Base-by-base conservation (phyloP, 208 protist species). In the Leishmania amazonensis region DNA sequence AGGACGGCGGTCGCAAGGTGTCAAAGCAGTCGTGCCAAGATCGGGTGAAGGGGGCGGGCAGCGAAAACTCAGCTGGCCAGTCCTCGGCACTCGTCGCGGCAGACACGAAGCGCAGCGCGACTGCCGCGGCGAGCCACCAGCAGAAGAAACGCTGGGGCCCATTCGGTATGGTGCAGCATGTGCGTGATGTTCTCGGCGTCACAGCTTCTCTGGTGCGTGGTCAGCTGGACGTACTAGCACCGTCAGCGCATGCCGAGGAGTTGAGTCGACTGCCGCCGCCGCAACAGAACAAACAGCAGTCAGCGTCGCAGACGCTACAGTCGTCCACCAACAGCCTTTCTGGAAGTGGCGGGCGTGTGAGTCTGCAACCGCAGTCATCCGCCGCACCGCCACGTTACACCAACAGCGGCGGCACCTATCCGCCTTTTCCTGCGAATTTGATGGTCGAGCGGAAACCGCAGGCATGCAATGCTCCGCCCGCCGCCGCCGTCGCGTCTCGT, bases 121-220 rank as follows among this genome's bases (percentile, higher is more conserved):
- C 13, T 31, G 21, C 49, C 38, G 49, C 74, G 38, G 74, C 28
- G 3, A 67, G 51, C 8, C n/a, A 54, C 11, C 53, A 24, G 35
- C 19, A 35, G 40, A 77, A 62, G n/a, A 72, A 54, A 51, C 83
- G 78, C 24, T 86, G 83, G 83, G 83, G 83, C 0, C 78, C 83
- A 13, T 72, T 86, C 45, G 83, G 78, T 11, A 79, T 93, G 70
- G 84, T 95, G 75, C 78, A 85, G 62, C 89, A 87, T 38, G 88
- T 93, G 31, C 83, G 88, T 7, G 91, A 96, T 54, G 89, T 94
- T 51, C 76, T 96, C 51, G 84, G 80, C 62, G 89, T 90, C n/a
- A 92, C 90, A 7, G 86, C 88, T 19, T 94, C 91, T 4, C 83
- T 94, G 38, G 88, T 93, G 28, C 83, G 86, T 3, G 90, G 88